phyloP scores from a whole-genome alignment of 805 yeast species.

The Cyberlindnera mycetangii region DNA sequence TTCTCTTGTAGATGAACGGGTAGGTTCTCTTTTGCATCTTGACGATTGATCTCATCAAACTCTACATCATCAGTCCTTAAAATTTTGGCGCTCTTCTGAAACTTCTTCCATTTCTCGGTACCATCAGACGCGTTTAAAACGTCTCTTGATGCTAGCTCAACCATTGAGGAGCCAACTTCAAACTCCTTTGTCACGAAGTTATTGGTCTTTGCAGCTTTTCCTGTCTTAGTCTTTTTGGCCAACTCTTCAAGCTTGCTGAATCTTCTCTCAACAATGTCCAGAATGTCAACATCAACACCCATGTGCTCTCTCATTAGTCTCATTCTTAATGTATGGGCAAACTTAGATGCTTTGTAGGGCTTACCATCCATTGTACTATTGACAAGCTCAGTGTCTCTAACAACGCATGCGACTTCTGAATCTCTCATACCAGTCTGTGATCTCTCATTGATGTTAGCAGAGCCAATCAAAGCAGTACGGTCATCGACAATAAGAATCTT shows the following conservation, averaged over 20 bases:
- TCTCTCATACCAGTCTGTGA: constrained; percentile 94
- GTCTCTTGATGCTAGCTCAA: constrained; percentile 71
- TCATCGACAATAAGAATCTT: constrained; percentile 92
- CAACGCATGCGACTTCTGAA: constrained; percentile 87
- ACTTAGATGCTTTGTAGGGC: constrained; percentile 77
- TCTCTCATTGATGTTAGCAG: constrained; percentile 95
- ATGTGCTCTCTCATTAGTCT: constrained; percentile 95
- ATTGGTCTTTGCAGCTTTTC: constrained; percentile 41
- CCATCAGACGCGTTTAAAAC: constrained; percentile 52
- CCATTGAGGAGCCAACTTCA: constrained; percentile 56
- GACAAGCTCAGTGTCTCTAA: constrained; percentile 77
- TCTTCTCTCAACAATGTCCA: constrained; percentile 78
- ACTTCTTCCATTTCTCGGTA: constrained; percentile 42
- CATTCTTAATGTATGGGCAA: constrained; percentile 85
- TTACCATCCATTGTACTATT: constrained; percentile 73
- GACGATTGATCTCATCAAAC: constrained; percentile 21
- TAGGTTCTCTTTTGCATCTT: constrained; percentile 23
- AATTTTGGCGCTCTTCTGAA: constrained; percentile 6
- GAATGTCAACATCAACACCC: constrained; percentile 86
- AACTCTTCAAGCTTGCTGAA: constrained; percentile 42
- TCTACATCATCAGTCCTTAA: constrained; percentile 20
- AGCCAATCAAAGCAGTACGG: constrained; percentile 88
- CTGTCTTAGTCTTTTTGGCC: constrained; percentile 29
- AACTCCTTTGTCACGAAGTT: constrained; percentile 34
- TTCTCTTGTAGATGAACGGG: constrained; percentile 25